Conservation (phyloP, 768 basidiomycete genomes). For the Hericium coralloides region DNA sequence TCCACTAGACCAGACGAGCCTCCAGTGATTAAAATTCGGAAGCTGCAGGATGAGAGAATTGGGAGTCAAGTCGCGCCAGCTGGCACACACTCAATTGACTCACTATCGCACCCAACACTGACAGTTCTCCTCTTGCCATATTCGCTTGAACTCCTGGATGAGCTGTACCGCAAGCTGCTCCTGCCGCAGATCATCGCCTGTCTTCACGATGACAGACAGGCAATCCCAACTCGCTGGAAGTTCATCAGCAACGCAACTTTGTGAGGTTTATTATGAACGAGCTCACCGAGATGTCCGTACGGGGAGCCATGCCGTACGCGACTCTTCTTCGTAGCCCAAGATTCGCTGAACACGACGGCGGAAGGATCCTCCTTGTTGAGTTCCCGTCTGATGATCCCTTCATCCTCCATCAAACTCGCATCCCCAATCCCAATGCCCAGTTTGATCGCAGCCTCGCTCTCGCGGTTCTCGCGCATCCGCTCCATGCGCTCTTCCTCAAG, state of each 20-base stretch:
- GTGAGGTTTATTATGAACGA: slow-evolving; percentile 1
- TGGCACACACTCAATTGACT: slow-evolving; percentile 7
- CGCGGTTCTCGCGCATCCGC: slow-evolving; percentile 68
- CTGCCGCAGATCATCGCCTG: slow-evolving; percentile 91
- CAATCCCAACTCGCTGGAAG: slow-evolving; percentile 71
- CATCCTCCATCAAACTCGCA: slow-evolving; percentile 52
- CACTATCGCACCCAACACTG: slow-evolving; percentile 92
- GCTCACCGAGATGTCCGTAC: slow-evolving; percentile 85
- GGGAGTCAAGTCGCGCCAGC: background rate
- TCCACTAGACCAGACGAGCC: slow-evolving; percentile 91
- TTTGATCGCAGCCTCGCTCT: slow-evolving; percentile 59
- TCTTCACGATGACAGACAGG: slow-evolving; percentile 96
- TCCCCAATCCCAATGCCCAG: slow-evolving; percentile 17
- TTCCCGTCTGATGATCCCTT: slow-evolving; percentile 86
- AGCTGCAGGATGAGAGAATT: slow-evolving; percentile 37
- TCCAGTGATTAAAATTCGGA: slow-evolving; percentile 93
- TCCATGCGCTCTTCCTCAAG: slow-evolving; percentile 96
- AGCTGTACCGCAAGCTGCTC: slow-evolving; percentile 96
- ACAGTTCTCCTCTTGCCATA: slow-evolving; percentile 93
- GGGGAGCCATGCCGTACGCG: slow-evolving; percentile 90
- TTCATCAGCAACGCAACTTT: background rate
- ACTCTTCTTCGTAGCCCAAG: slow-evolving; percentile 91
- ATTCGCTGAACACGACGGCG: slow-evolving; percentile 91
- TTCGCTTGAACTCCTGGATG: slow-evolving; percentile 84
- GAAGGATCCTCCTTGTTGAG: slow-evolving; percentile 94